Percentiles rank a stretch among this genome's conserved stretches.
Conservation (phyloP, 768 basidiomycete species). For the Exsudoporus frostii region DNA sequence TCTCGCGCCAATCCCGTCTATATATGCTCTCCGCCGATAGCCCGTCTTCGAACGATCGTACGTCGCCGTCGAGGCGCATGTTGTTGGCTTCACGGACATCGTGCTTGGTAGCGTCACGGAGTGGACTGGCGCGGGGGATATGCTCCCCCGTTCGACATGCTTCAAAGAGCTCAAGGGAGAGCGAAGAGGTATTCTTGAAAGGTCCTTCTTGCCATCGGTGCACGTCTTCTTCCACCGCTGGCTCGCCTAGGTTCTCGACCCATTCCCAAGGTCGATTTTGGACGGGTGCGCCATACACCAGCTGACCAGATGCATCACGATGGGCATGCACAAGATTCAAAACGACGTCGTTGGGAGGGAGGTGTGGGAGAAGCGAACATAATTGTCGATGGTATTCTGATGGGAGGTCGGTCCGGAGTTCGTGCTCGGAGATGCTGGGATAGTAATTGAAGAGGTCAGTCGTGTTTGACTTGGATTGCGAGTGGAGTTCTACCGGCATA, state of each 20-base stretch:
- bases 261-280: slow-evolving; percentile 84
- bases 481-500: slow-evolving; percentile 51
- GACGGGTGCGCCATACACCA: slow-evolving; percentile 50
- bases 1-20: slow-evolving; percentile 75
- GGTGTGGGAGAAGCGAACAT: slow-evolving; percentile 53
- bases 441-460: slow-evolving; percentile 64
- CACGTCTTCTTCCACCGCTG: slow-evolving; percentile 41
- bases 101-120: background rate
- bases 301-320: slow-evolving; percentile 50
- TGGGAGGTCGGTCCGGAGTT: slow-evolving; percentile 55
- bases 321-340: slow-evolving; percentile 57
- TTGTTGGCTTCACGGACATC: slow-evolving; percentile 23
- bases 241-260: slow-evolving; percentile 67
- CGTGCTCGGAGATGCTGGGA: slow-evolving; percentile 46
- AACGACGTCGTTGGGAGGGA: slow-evolving; percentile 49
- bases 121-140: slow-evolving; percentile 17
- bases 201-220: slow-evolving; percentile 41
- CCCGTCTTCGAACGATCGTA: slow-evolving; percentile 66
- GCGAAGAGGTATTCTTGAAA: slow-evolving; percentile 65
- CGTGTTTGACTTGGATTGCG: slow-evolving; percentile 49
- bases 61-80: slow-evolving; percentile 38
- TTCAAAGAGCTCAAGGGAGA: slow-evolving; percentile 70
- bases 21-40: slow-evolving; percentile 61
- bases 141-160: slow-evolving; percentile 64
- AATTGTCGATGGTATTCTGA: slow-evolving; percentile 56